Evolutionary conservation across 257 asterid genomes (phyloP).

Genomic region (Solanum tacnaense): DNA sequence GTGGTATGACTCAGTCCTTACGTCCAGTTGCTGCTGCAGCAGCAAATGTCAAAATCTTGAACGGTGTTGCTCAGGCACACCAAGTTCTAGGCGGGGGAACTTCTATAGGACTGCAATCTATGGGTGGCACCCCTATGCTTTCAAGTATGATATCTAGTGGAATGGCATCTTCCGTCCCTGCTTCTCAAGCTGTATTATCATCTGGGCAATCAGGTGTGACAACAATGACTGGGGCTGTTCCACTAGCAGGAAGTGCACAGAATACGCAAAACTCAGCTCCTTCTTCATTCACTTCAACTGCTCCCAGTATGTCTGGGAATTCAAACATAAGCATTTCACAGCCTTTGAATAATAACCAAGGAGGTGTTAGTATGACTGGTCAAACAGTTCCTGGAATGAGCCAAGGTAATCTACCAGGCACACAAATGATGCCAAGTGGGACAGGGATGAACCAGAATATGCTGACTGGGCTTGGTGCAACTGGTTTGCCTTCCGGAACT

Average conservation of each 20-base stretch:
- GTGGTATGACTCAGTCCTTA: conserved; percentile 36
- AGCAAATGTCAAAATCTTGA: conserved; percentile 75
- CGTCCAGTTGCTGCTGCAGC: conserved; percentile 75
- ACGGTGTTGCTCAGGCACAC: conserved; percentile 81
- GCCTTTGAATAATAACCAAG: conserved; percentile 50
- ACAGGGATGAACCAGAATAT: conserved; percentile 53
- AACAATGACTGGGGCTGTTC: conserved; percentile 44
- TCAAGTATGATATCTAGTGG: conserved; percentile 89
- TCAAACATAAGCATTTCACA: conserved; percentile 55
- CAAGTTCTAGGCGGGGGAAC: conserved; percentile 74
- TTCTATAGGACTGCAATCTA: conserved; percentile 55
- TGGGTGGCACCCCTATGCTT: conserved; percentile 75
- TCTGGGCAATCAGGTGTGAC: conserved; percentile 56
- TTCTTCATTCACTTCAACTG: conserved; percentile 42
- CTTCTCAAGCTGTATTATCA: conserved; percentile 58
- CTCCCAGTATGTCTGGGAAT: conserved; percentile 36
- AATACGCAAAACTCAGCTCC: conserved; percentile 52
- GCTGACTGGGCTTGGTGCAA: conserved; percentile 32
- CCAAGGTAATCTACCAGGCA: conserved; percentile 54
- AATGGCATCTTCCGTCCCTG: conserved; percentile 60
- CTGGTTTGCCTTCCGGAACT: conserved; percentile 35
- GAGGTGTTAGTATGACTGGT: conserved; percentile 48
- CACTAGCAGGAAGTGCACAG: conserved; percentile 42
- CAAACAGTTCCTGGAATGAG: conserved; percentile 61
- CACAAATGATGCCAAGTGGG: conserved; percentile 70